Evolutionary conservation across 1,284 basidiomycete genomes (phyloP).

Genomic region (Tilletia setariae): DNA sequence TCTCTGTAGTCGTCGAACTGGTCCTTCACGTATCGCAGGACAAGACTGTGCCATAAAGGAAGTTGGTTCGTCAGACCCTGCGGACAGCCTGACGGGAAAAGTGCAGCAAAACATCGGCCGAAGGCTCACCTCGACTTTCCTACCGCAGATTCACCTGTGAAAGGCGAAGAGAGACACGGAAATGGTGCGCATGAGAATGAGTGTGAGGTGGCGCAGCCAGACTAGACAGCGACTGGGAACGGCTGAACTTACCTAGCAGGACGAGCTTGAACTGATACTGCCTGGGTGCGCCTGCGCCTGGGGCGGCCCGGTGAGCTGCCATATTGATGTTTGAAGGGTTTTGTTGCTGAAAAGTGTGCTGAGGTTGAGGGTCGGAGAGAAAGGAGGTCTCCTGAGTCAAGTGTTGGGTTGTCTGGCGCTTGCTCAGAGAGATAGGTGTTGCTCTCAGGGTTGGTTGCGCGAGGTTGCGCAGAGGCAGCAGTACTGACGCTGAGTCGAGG

Average conservation of each 20-base stretch:
- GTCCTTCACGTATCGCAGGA: slow-evolving; percentile 91
- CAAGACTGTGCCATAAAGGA: slow-evolving; percentile 61
- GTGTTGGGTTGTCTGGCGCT: not conserved
- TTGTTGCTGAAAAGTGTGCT: not conserved
- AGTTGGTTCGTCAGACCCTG: not conserved
- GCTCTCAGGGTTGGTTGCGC: no score
- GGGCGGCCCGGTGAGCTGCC: not conserved
- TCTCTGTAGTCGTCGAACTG: slow-evolving; percentile 97
- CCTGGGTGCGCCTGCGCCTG: slow-evolving; percentile 18
- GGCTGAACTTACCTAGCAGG: slow-evolving; percentile 57
- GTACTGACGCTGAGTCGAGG: no score
- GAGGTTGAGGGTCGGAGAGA: not conserved
- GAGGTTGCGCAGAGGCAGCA: no score
- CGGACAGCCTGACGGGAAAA: not conserved
- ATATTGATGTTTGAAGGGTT: not conserved
- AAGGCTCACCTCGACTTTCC: slow-evolving; percentile 72
- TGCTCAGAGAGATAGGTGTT: no score
- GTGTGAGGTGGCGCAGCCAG: not conserved
- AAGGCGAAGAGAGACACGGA: not conserved
- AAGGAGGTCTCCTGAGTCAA: not conserved
- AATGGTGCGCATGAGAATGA: not conserved
- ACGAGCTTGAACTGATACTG: slow-evolving; percentile 45
- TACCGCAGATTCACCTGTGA: slow-evolving; percentile 80
- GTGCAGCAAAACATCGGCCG: not conserved
- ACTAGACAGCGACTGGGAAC: not conserved